These are phyloP conservation scores for Sisymbrium altissimum DNA, from an alignment of 345 rosid species.

Conservation along the genomic window DNA sequence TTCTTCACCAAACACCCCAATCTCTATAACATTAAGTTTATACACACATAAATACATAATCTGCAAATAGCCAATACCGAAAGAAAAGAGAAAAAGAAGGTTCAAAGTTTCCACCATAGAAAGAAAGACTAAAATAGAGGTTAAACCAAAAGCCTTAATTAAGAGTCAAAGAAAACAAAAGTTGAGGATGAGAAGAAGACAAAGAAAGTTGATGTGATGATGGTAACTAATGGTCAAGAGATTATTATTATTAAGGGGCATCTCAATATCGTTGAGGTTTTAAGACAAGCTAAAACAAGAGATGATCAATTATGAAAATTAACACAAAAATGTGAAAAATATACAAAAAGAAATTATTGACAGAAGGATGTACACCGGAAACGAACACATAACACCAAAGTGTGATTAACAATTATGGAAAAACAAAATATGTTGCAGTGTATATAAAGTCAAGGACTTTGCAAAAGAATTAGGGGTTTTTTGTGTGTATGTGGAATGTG, in stretches of 20 bases:
- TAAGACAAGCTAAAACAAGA: constrained; percentile 10
- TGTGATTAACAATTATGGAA: too few species aligned
- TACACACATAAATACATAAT: background rate
- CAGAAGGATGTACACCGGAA: too few species aligned
- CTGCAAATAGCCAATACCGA: background rate
- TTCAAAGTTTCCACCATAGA: background rate
- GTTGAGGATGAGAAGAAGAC: constrained; percentile 5
- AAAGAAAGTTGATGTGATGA: background rate
- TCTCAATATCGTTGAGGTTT: constrained; percentile 2
- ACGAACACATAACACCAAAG: too few species aligned
- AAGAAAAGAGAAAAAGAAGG: background rate
- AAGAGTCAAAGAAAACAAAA: constrained; percentile 9
- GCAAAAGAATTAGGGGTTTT: too few species aligned
- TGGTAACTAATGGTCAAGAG: background rate
- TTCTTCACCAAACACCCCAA: constrained; percentile 30
- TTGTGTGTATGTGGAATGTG: too few species aligned
- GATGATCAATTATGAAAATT: background rate
- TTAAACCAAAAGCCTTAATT: constrained; percentile 1
- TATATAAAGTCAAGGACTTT: too few species aligned
- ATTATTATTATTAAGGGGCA: background rate
- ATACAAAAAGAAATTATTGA: too few species aligned
- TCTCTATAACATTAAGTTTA: background rate
- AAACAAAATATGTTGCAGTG: too few species aligned
- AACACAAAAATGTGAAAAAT: too few species aligned
- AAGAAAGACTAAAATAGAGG: background rate